These are phyloP conservation scores for Infundibulicybe gibba DNA, from an alignment of 768 basidiomycete species.

Conservation along the genomic window DNA sequence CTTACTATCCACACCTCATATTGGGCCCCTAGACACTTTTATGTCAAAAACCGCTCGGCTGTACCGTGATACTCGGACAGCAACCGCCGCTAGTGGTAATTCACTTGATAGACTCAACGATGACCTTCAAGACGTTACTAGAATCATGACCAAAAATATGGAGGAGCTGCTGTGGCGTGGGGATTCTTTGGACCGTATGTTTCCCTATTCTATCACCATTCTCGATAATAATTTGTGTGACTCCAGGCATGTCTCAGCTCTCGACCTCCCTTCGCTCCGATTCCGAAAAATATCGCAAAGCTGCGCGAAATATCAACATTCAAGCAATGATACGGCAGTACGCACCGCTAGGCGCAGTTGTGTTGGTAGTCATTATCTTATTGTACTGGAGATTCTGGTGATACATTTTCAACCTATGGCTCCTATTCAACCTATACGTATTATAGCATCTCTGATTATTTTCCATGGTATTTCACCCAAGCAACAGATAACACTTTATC, in stretches of 20 bases:
- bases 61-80: conserved; percentile 91
- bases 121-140: conserved; percentile 95
- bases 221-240: neutral
- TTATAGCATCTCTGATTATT: too few species aligned
- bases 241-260: conserved; percentile 90
- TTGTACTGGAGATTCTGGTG: conserved; percentile 75
- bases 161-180: conserved; percentile 98
- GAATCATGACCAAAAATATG: conserved; percentile 99
- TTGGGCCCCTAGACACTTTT: conserved; percentile 74
- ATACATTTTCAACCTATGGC: conserved; percentile 20
- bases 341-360: conserved; percentile 85
- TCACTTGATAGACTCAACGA: conserved; percentile 84
- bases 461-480: too few species aligned
- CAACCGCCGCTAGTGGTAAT: conserved; percentile 60
- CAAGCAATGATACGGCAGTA: conserved; percentile 94
- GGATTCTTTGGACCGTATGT: conserved; percentile 91
- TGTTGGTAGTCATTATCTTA: conserved; percentile 72
- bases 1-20: neutral
- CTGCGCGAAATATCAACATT: conserved; percentile 90
- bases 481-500: too few species aligned
- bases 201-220: neutral
- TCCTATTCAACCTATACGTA: too few species aligned
- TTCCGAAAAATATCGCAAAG: conserved; percentile 96
- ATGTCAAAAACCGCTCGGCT: conserved; percentile 97
- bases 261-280: conserved; percentile 93